Evolutionary conservation across 1,284 basidiomycete genomes (phyloP).

Genomic region (Microbotryum silenes-acaulis): DNA sequence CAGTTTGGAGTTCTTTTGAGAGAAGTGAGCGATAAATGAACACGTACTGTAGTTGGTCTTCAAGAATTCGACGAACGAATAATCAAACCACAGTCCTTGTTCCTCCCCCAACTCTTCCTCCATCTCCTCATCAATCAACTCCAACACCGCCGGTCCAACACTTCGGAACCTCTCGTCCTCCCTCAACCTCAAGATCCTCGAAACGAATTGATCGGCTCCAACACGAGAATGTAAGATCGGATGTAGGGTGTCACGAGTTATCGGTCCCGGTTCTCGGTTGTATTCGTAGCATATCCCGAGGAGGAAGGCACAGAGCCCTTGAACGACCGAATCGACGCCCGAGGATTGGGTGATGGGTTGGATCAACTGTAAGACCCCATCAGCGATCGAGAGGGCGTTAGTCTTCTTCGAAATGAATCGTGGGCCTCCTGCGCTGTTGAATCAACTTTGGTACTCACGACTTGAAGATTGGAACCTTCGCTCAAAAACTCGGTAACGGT

Average conservation of each 20-base stretch:
- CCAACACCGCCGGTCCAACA: constrained; percentile 68
- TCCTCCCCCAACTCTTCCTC: constrained; percentile 51
- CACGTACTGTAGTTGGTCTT: constrained; percentile 85
- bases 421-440: neutral
- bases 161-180: constrained; percentile 87
- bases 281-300: constrained; percentile 92
- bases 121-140: constrained; percentile 40
- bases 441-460: constrained; percentile 52
- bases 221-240: constrained; percentile 72
- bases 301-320: constrained; percentile 84
- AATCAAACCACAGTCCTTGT: constrained; percentile 95
- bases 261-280: constrained; percentile 83
- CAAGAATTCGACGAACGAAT: constrained; percentile 98
- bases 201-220: constrained; percentile 79
- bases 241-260: constrained; percentile 72
- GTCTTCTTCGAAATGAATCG: neutral
- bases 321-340: constrained; percentile 77
- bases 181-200: constrained; percentile 73
- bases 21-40: neutral
- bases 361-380: constrained; percentile 55
- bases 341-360: constrained; percentile 87
- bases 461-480: constrained; percentile 75
- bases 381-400: neutral
- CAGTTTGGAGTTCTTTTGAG: neutral
- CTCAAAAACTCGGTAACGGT: constrained; percentile 84